Conservation (phyloP, 352 stramenopile species). For the Peronosclerospora sorghi region DNA sequence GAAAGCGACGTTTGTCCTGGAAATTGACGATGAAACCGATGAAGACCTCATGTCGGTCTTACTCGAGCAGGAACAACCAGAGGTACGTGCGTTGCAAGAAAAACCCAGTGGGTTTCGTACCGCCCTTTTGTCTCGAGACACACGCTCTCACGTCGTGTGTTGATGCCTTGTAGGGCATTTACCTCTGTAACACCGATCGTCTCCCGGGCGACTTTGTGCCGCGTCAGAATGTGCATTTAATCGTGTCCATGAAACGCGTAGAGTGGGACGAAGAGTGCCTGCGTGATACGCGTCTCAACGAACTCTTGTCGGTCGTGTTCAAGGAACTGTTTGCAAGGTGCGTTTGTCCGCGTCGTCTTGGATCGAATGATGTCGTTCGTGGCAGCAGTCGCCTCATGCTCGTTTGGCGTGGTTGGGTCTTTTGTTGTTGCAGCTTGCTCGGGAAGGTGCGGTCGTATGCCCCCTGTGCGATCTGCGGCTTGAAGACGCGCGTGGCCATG, state of each 20-base stretch:
- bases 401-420: too few species aligned
- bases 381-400: too few species aligned
- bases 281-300: slow-evolving; percentile 74
- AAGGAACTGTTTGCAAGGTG: slow-evolving; percentile 81
- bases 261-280: slow-evolving; percentile 84
- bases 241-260: slow-evolving; percentile 80
- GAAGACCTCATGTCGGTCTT: slow-evolving; percentile 88
- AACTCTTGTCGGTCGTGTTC: slow-evolving; percentile 74
- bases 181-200: slow-evolving; percentile 81
- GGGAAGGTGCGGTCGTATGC: slow-evolving; percentile 42
- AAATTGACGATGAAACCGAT: slow-evolving; percentile 89
- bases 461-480: slow-evolving; percentile 73
- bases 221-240: slow-evolving; percentile 72
- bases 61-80: slow-evolving; percentile 76
- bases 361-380: too few species aligned
- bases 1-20: slow-evolving; percentile 81
- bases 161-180: slow-evolving; percentile 58
- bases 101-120: too few species aligned
- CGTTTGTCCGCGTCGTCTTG: too few species aligned
- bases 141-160: too few species aligned
- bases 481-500: slow-evolving; percentile 64
- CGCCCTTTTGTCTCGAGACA: too few species aligned
- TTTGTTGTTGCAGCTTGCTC: slow-evolving; percentile 30
- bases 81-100: slow-evolving; percentile 22
- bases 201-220: slow-evolving; percentile 57